Percentiles rank a stretch among this genome's conserved stretches.
phyloP scores from a whole-genome alignment of 2,329 filamentous ascomycete genomes.

The Clonostachys rosea region DNA sequence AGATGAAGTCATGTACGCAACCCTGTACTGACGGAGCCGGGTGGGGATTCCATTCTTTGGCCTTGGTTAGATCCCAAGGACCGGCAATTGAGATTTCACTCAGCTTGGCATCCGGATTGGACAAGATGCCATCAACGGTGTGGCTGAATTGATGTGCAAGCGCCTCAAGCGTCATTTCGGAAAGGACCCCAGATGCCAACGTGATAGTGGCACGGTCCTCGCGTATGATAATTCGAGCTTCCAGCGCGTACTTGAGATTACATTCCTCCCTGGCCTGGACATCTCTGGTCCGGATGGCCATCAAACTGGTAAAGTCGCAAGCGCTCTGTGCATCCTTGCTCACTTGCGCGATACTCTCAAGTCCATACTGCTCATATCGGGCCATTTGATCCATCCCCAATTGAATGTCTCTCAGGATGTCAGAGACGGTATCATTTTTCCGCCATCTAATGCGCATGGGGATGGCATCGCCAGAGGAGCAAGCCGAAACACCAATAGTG shows the following conservation, averaged over 20 bases:
- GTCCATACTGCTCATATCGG: conserved; percentile 9
- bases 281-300: conserved; percentile 1
- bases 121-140: neutral
- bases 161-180: conserved; percentile 1
- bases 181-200: neutral
- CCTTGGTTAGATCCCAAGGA: neutral
- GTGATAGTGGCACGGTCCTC: too few relatives aligned
- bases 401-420: conserved; percentile 5
- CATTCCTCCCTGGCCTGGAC: conserved; percentile 1
- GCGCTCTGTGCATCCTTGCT: conserved; percentile 2
- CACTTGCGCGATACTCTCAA: conserved; percentile 6
- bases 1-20: conserved; percentile 1
- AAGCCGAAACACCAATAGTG: conserved; percentile 13
- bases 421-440: neutral
- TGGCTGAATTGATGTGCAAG: conserved; percentile 1
- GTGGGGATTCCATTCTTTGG: conserved; percentile 25
- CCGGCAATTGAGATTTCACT: neutral
- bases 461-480: conserved; percentile 4
- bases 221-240: too few relatives aligned
- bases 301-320: conserved; percentile 1
- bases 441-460: conserved; percentile 5
- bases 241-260: neutral
- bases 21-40: neutral
- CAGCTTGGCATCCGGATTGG: neutral
- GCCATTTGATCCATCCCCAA: conserved; percentile 7